These are phyloP conservation scores for Amaranthus cruentus DNA, from an alignment of 148 eudicot species.

Conservation along the genomic window DNA sequence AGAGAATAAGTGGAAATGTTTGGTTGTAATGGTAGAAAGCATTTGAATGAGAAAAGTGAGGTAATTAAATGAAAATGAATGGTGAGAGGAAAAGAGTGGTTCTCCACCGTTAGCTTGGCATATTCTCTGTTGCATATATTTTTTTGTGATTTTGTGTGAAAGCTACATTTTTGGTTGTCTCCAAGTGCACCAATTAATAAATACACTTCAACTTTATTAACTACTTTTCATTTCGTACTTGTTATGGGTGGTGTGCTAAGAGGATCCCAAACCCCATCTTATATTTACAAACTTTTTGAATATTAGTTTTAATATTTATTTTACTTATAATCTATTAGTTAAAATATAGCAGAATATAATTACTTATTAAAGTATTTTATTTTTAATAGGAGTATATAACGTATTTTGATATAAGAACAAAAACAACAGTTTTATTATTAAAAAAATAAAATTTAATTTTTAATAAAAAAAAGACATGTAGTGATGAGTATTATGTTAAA, in stretches of 20 bases:
- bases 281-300: neutral
- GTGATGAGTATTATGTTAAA: too few species aligned
- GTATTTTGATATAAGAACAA: too few species aligned
- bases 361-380: too few species aligned
- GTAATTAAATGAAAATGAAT: constrained; percentile 16
- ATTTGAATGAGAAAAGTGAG: neutral
- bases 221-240: constrained; percentile 9
- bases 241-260: constrained; percentile 13
- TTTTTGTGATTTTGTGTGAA: constrained; percentile 20
- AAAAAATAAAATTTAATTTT: too few species aligned
- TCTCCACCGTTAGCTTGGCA: constrained; percentile 40
- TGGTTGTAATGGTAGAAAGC: constrained; percentile 22
- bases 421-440: too few species aligned
- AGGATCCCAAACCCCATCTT: constrained; percentile 19
- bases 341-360: too few species aligned
- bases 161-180: constrained; percentile 21
- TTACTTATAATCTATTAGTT: too few species aligned
- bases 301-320: too few species aligned
- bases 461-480: too few species aligned
- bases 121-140: constrained; percentile 28
- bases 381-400: too few species aligned
- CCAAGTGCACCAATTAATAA: constrained; percentile 14
- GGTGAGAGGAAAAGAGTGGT: constrained; percentile 26
- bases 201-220: neutral
- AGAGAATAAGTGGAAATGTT: constrained; percentile 22